A percentile compares a stretch with the other conserved stretches of the same genome.
Evolutionary conservation across 306 rosid species (phyloP).

Genomic region (Quercus glauca): DNA sequence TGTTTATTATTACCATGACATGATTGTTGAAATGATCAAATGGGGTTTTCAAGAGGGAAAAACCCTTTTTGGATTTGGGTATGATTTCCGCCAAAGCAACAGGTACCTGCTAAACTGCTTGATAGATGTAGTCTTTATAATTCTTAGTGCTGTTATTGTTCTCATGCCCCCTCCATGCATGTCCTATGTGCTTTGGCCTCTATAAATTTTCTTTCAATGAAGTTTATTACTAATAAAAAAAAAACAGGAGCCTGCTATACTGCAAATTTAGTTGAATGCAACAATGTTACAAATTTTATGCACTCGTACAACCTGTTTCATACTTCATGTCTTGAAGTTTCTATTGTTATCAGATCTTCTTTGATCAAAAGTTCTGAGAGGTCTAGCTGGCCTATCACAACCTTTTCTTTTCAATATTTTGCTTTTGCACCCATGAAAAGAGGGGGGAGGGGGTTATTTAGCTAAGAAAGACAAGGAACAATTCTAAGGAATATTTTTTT

Average conservation of each 20-base stretch:
- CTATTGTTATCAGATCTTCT: not conserved
- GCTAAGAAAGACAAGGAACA: not conserved
- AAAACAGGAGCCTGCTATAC: conserved; percentile 54
- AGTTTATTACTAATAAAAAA: no score
- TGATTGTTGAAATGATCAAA: conserved; percentile 78
- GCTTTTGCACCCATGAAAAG: not conserved
- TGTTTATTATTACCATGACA: conserved; percentile 84
- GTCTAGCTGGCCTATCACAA: not conserved
- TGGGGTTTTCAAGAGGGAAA: conserved; percentile 96
- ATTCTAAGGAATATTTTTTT: not conserved
- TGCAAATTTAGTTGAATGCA: not conserved
- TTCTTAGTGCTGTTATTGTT: no score
- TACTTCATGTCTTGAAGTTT: not conserved
- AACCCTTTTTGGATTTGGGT: conserved; percentile 96
- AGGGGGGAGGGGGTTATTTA: not conserved
- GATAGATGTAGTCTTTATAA: no score
- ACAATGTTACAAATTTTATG: not conserved
- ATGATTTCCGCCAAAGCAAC: conserved; percentile 98
- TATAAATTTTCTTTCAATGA: no score
- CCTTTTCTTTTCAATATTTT: not conserved
- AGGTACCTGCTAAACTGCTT: conserved; percentile 45
- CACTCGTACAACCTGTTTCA: not conserved
- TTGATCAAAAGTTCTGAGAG: not conserved
- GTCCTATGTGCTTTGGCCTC: no score
- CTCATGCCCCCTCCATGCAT: no score